These are phyloP conservation scores for Penicillium pulvis DNA, from an alignment of 495 filamentous ascomycete species.

Conservation along the genomic window DNA sequence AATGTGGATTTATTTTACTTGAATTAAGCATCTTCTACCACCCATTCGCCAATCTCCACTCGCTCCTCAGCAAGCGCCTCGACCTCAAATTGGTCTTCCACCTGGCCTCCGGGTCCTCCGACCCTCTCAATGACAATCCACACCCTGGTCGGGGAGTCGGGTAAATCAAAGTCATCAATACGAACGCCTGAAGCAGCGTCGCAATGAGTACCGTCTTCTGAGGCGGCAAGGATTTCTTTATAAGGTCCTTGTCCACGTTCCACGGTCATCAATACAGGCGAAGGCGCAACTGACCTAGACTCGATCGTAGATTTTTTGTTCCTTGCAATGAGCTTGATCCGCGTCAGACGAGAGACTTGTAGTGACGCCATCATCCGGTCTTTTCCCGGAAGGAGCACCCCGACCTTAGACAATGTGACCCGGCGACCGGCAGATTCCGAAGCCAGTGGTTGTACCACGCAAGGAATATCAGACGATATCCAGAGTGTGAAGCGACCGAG, in stretches of 20 bases:
- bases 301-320: slow-evolving; percentile 41
- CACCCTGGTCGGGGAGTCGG: slow-evolving; percentile 52
- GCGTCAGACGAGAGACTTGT: slow-evolving; percentile 55
- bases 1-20: neutral
- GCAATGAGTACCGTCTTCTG: slow-evolving; percentile 64
- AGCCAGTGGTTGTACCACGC: slow-evolving; percentile 55
- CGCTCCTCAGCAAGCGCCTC: slow-evolving; percentile 69
- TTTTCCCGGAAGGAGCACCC: slow-evolving; percentile 52
- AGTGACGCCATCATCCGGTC: slow-evolving; percentile 56
- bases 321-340: slow-evolving; percentile 55
- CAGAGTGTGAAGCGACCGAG: slow-evolving; percentile 73
- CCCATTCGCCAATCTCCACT: slow-evolving; percentile 62
- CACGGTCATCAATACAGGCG: slow-evolving; percentile 63
- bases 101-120: slow-evolving; percentile 52
- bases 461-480: slow-evolving; percentile 61
- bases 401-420: slow-evolving; percentile 50
- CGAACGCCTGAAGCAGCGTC: slow-evolving; percentile 70
- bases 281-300: slow-evolving; percentile 42
- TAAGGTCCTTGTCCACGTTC: slow-evolving; percentile 71
- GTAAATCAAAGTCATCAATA: slow-evolving; percentile 70
- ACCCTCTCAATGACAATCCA: slow-evolving; percentile 82
- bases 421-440: slow-evolving; percentile 71
- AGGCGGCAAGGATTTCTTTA: slow-evolving; percentile 59
- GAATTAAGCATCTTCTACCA: slow-evolving; percentile 33
- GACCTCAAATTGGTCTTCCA: slow-evolving; percentile 61